These are phyloP conservation scores for Sclerotinia nivalis DNA, from an alignment of 2,329 filamentous ascomycete genomes.

Conservation along the genomic window DNA sequence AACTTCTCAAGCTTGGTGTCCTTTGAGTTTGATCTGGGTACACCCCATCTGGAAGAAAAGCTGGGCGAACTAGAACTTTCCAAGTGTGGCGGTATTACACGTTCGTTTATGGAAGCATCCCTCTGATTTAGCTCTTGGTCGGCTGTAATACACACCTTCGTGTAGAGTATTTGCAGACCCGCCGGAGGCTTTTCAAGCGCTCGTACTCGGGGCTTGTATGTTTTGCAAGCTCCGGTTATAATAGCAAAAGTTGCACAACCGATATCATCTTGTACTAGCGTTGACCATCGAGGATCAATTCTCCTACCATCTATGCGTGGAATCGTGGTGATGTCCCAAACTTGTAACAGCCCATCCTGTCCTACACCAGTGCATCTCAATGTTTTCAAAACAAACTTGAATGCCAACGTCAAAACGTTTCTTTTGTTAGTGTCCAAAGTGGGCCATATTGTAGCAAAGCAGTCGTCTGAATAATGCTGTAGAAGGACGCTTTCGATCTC, in stretches of 20 bases:
- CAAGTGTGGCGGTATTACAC: too few species aligned
- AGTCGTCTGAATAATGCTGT: background rate
- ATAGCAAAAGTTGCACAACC: constrained; percentile 3
- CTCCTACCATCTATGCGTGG: background rate
- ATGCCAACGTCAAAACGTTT: background rate
- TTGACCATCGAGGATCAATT: constrained; percentile 36
- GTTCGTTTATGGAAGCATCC: too few species aligned
- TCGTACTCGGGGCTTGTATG: background rate
- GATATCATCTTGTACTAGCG: background rate
- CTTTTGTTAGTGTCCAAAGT: background rate
- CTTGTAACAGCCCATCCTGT: background rate
- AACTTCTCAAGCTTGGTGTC: background rate
- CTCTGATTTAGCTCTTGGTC: too few species aligned
- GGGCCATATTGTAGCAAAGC: background rate
- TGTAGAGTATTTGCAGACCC: too few species aligned
- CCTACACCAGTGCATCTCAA: constrained; percentile 2
- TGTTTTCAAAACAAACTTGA: background rate
- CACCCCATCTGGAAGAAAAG: too few species aligned
- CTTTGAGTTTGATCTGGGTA: background rate
- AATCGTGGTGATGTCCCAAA: background rate
- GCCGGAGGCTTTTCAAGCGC: too few species aligned
- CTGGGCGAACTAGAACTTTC: too few species aligned
- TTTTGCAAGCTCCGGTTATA: background rate
- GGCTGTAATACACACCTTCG: background rate
- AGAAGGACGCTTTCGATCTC: background rate